Conservation (phyloP, 129 eudicot genomes). For the Heracleum sosnowskyi region DNA sequence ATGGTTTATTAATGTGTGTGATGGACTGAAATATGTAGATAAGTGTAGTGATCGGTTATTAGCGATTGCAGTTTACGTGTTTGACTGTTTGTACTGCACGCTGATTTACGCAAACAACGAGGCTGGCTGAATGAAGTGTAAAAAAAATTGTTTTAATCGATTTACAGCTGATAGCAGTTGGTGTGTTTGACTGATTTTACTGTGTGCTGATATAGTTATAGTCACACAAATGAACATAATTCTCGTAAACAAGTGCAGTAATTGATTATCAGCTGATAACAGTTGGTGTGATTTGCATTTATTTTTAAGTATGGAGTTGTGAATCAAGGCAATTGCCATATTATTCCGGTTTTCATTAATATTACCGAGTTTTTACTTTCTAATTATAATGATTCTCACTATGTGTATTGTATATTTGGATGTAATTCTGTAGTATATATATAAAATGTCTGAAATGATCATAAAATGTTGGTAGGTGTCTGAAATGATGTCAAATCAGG, state of each 20-base stretch:
- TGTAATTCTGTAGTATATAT: background rate
- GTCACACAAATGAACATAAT: background rate
- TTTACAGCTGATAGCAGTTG: background rate
- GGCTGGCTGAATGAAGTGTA: background rate
- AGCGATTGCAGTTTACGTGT: background rate
- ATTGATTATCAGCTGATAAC: too few species aligned
- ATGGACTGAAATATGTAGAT: background rate
- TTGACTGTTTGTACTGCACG: background rate
- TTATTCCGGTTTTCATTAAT: background rate
- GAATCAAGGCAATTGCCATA: background rate
- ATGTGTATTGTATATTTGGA: background rate
- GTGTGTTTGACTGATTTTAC: background rate
- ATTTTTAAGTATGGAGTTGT: background rate
- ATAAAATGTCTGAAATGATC: too few species aligned
- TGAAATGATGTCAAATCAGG: too few species aligned
- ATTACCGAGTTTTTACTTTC: too few species aligned
- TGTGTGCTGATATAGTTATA: background rate
- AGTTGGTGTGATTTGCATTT: background rate
- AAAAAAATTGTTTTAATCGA: background rate
- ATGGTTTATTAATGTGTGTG: background rate
- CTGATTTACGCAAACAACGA: background rate
- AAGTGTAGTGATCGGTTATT: background rate
- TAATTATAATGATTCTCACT: too few species aligned
- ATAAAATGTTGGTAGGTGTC: too few species aligned
- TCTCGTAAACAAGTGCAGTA: too few species aligned